Evolutionary conservation across 257 asterid genomes (phyloP), one percentile per base, ranked within the genome.

Genomic region (Nicotiana knightiana): DNA sequence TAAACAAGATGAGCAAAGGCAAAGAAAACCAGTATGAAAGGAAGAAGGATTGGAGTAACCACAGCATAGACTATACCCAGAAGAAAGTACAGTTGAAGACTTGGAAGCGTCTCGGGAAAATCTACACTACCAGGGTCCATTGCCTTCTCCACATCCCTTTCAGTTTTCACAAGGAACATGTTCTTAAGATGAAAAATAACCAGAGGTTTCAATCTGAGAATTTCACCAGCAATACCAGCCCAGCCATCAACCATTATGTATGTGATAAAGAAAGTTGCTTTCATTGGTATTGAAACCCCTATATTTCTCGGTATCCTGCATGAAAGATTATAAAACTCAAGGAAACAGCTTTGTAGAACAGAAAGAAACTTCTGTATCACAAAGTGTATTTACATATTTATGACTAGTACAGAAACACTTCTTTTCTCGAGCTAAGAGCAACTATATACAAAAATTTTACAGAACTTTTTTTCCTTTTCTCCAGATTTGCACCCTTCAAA

Each of bases 251-350:
- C 89, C 99, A 96, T 93, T 82, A 94, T 92, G 86, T 91, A 96
- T 2, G 99, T 94, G 68, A 96, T 91, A 55, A 96, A 96, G 91
- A 96, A 96, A 66, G 98, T 94, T 58, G 98, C 99, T 88, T 96
- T 96, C 97, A 91, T 92, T n/a, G 99, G 99, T 88, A 96, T 96
- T 9, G 99, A 94, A 37, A 96, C 97, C 43, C 99, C 99, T 61
- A 96, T 94, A 39, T 90, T 96, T 88, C 97, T 93, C 64, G 99
- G 99, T 71, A 96, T 94, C 87, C 99, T 94, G 90, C 85, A 86
- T 84, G 82, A 83, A 83, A 83, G 83, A 68, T 17, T 43, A 57
- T 7, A 39, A 75, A 61, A 21, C 67, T 61, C 67, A 18, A 43
- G 58, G 12, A 39, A 43, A n/a, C n/a, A 73, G 48, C 79, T 39